phyloP scores from a whole-genome alignment of 2,329 filamentous ascomycete genomes.

The Penicillium hesseltinei region DNA sequence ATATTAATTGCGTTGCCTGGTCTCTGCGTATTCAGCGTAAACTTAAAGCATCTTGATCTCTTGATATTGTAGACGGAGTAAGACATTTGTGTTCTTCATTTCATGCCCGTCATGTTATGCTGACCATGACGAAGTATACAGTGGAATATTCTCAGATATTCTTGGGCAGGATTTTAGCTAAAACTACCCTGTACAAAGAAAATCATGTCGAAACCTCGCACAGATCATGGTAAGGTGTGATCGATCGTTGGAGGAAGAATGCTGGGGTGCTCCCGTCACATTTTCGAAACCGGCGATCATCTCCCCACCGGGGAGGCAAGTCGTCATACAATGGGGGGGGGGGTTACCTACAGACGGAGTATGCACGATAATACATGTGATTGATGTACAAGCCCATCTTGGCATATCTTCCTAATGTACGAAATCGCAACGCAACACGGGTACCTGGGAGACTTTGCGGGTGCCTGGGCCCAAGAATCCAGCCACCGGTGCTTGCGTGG shows the following conservation, averaged over 20 bases:
- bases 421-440: background rate
- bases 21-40: background rate
- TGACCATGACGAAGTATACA: background rate
- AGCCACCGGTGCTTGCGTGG: conserved; percentile 25
- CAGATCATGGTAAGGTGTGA: background rate
- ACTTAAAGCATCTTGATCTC: no score
- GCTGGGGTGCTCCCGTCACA: conserved; percentile 15
- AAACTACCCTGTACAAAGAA: background rate
- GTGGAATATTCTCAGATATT: background rate
- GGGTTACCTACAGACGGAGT: background rate
- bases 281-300: conserved; percentile 11
- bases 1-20: background rate
- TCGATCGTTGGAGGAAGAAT: conserved; percentile 14
- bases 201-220: background rate
- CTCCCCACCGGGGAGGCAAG: conserved; percentile 2
- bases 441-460: conserved; percentile 5
- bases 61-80: background rate
- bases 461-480: conserved; percentile 12
- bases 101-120: no score
- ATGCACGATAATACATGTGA: background rate
- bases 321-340: background rate
- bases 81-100: background rate
- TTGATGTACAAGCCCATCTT: background rate
- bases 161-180: background rate
- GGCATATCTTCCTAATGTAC: background rate